phyloP scores from a whole-genome alignment of 1,284 basidiomycete species.

The Xerocomus amazonicus region DNA sequence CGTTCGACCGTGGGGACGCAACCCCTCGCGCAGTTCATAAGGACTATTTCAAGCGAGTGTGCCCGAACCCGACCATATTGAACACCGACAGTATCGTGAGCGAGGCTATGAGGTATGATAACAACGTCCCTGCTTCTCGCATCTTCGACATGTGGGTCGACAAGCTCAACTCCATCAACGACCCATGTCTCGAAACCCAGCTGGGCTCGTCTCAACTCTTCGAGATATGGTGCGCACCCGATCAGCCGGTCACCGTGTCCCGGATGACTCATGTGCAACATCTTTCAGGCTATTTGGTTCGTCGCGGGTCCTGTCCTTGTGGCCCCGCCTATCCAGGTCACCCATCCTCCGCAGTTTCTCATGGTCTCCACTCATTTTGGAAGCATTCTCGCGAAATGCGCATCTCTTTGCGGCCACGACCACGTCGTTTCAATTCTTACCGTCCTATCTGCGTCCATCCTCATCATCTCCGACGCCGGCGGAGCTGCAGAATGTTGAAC shows the following conservation, averaged over 20 bases:
- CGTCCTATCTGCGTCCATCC: slow-evolving; percentile 23
- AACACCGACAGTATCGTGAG: slow-evolving; percentile 26
- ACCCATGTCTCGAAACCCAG: slow-evolving; percentile 43
- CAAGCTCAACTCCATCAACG: slow-evolving; percentile 35
- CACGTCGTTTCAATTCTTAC: slow-evolving; percentile 19
- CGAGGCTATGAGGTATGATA: slow-evolving; percentile 18
- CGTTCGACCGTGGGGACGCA: slow-evolving; percentile 23
- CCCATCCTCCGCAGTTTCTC: slow-evolving; percentile 44
- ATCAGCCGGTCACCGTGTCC: neutral
- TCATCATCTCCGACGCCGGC: slow-evolving; percentile 1
- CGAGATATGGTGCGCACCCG: slow-evolving; percentile 40
- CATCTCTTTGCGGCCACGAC: slow-evolving; percentile 29
- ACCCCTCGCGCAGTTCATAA: slow-evolving; percentile 42
- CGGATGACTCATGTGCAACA: neutral
- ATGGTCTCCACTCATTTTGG: slow-evolving; percentile 45
- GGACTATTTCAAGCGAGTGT: slow-evolving; percentile 41
- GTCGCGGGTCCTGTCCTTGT: slow-evolving; percentile 40
- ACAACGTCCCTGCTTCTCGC: slow-evolving; percentile 26
- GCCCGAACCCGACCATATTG: slow-evolving; percentile 38
- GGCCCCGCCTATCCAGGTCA: slow-evolving; percentile 41
- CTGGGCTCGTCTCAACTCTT: slow-evolving; percentile 37
- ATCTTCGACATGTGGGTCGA: slow-evolving; percentile 40
- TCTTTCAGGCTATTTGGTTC: slow-evolving; percentile 42
- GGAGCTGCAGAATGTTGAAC: slow-evolving; percentile 27
- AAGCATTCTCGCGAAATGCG: slow-evolving; percentile 36